Evolutionary conservation across 2,329 filamentous ascomycete genomes (phyloP).

Genomic region (Neofusicoccum kwambonambiense): DNA sequence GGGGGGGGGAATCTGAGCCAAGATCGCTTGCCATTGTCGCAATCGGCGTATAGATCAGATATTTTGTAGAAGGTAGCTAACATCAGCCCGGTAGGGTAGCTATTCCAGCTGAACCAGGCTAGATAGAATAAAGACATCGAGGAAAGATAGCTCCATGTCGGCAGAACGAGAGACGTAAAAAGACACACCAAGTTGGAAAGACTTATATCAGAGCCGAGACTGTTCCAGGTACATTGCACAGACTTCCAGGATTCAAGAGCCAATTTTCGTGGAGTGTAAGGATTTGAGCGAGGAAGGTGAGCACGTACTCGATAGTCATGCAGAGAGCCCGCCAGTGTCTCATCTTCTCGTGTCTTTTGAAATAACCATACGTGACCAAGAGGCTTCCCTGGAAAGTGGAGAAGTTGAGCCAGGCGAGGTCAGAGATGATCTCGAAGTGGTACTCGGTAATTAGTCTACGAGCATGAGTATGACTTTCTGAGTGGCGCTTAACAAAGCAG

Average conservation of each 20-base stretch:
- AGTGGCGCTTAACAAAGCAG: not conserved
- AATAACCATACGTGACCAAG: not conserved
- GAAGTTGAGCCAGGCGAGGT: slow-evolving; percentile 13
- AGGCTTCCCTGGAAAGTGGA: not conserved
- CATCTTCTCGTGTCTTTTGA: not conserved
- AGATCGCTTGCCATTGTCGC: not conserved
- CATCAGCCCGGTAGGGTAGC: not conserved
- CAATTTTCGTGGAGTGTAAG: not conserved
- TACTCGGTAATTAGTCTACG: not conserved
- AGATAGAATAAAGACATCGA: not conserved
- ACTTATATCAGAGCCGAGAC: not conserved
- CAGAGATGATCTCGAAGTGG: slow-evolving; percentile 14
- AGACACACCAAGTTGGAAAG: not conserved
- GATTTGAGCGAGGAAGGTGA: slow-evolving; percentile 2
- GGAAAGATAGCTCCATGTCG: not conserved
- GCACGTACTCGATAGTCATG: not conserved
- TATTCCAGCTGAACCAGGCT: not conserved
- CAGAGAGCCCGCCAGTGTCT: not conserved
- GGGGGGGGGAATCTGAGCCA: not conserved
- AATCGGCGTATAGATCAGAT: not conserved
- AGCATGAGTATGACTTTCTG: not conserved
- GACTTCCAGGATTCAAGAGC: not conserved
- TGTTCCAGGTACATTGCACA: not conserved
- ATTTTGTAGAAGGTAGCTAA: not conserved
- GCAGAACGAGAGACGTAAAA: not conserved